phyloP scores from a whole-genome alignment of 148 eudicot genomes.

The Talinum fruticosum region DNA sequence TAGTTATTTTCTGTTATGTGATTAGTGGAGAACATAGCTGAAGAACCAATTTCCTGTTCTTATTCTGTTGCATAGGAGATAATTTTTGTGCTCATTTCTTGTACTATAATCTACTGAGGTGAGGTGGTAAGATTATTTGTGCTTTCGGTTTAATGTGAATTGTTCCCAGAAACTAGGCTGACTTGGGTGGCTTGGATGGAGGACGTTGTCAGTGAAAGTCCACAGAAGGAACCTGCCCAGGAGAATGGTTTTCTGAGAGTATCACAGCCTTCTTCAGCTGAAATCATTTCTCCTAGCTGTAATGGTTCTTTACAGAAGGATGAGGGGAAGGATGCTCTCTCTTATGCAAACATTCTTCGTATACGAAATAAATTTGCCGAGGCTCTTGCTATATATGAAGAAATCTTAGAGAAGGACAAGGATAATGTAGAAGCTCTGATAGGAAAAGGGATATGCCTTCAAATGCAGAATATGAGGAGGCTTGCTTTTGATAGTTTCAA shows the following conservation, averaged over 20 bases:
- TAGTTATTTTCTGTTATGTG: not conserved
- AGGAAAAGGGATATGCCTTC: constrained; percentile 94
- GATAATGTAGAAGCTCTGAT: constrained; percentile 78
- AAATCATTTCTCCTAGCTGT: constrained; percentile 30
- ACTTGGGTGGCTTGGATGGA: constrained; percentile 56
- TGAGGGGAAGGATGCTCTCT: constrained; percentile 65
- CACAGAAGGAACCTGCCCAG: constrained; percentile 38
- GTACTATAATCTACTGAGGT: not conserved
- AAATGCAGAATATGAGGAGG: constrained; percentile 74
- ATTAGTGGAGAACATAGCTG: not conserved
- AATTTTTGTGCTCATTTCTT: not conserved
- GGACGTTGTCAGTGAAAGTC: constrained; percentile 45
- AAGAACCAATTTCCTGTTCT: not conserved
- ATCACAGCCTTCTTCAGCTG: constrained; percentile 32
- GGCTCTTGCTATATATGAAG: constrained; percentile 73
- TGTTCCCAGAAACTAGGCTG: constrained; percentile 26
- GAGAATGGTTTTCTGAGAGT: constrained; percentile 53
- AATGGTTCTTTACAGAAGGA: constrained; percentile 38
- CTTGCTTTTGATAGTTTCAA: constrained; percentile 80
- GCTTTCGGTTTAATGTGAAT: not conserved
- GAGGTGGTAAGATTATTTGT: not conserved
- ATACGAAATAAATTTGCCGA: constrained; percentile 81
- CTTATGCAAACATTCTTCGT: constrained; percentile 88
- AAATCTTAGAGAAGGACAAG: constrained; percentile 65
- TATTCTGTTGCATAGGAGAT: not conserved